Evolutionary conservation across 768 basidiomycete genomes (phyloP), one percentile per base, ranked within the genome.

Genomic region (Psilocybe cyanescens): DNA sequence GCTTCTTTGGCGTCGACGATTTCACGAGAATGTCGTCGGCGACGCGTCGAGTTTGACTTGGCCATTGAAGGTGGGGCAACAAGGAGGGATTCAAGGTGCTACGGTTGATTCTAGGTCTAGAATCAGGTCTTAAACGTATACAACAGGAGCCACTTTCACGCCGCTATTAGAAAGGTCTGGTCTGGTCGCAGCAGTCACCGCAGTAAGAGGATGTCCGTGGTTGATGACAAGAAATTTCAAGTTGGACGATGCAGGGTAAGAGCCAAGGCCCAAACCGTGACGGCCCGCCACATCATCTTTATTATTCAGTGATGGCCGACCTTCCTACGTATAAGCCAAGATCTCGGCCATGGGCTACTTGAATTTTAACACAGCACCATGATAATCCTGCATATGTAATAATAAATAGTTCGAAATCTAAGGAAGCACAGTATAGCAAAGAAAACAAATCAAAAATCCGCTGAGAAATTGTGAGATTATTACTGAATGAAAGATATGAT

Each of bases 1-100:
- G 92, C 94, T 60, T 87, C 85, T 71, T 93, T 92, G 59, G 93
- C 90, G 74, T 94, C 90, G 57, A 94, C 87, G 29, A 90, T 80
- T 64, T 89, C 87, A 55, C 90, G 81, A 7, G 90, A 86, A 44
- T 74, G 76, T 56, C 81, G 77, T 67, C 83, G 79, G 66, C 83
- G 82, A 62, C 77, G 76, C 57, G 71, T 71, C 44, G 73, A 59
- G 39, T 71, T 67, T 66, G 79, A 64, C 59, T 69, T 67, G 55
- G 78, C 61, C 78, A 78, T 76, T 46, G 70, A 14, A 60, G 52
- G 45, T 12, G 29, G 28, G 19, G 37, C 12, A 37, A 33, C 39
- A 57, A 41, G 16, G 35, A 19, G 30, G 52, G 52, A 17, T 54
- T 33, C 16, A 53, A 53, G 51, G 30, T 16, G n/a, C 28, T 37